These are phyloP conservation scores for Tuber brumale DNA, from an alignment of 495 filamentous ascomycete genomes.

Conservation along the genomic window DNA sequence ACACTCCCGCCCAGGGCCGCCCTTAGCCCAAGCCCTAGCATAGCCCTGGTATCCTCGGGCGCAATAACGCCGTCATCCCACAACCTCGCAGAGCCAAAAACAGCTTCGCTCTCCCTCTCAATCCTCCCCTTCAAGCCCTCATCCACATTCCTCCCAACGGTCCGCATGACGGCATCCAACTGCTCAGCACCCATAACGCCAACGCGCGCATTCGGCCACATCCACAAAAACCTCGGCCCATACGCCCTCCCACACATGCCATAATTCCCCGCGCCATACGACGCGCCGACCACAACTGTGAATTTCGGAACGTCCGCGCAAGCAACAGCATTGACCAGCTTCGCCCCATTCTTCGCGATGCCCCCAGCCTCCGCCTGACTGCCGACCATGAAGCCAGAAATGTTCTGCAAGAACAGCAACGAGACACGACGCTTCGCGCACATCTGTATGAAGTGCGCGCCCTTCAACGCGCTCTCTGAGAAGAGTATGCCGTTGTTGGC, in stretches of 20 bases:
- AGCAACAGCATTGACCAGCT: constrained; percentile 91
- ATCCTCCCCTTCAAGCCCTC: constrained; percentile 75
- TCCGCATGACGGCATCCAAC: constrained; percentile 85
- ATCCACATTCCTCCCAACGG: constrained; percentile 79
- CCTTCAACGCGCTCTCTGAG: constrained; percentile 82
- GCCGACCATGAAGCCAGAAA: constrained; percentile 97
- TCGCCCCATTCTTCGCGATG: constrained; percentile 96
- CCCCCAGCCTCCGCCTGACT: constrained; percentile 85
- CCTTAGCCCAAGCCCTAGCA: constrained; percentile 73
- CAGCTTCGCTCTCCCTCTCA: constrained; percentile 81
- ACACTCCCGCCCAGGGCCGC: constrained; percentile 67
- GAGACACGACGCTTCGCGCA: constrained; percentile 85
- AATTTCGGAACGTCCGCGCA: constrained; percentile 96
- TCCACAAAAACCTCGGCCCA: constrained; percentile 82
- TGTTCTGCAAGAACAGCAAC: constrained; percentile 91
- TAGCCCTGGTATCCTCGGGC: constrained; percentile 74
- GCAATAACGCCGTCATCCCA: constrained; percentile 98
- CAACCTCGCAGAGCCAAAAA: constrained; percentile 77
- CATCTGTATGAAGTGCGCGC: constrained; percentile 97
- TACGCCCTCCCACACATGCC: constrained; percentile 89
- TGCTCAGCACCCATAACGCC: constrained; percentile 96
- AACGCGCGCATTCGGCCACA: constrained; percentile 95
- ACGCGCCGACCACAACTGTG: constrained; percentile 85
- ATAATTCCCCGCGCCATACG: constrained; percentile 70
- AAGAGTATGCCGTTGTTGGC: constrained; percentile 99